Conservation (phyloP, 768 basidiomycete species). For the Kwoniella sp. region DNA sequence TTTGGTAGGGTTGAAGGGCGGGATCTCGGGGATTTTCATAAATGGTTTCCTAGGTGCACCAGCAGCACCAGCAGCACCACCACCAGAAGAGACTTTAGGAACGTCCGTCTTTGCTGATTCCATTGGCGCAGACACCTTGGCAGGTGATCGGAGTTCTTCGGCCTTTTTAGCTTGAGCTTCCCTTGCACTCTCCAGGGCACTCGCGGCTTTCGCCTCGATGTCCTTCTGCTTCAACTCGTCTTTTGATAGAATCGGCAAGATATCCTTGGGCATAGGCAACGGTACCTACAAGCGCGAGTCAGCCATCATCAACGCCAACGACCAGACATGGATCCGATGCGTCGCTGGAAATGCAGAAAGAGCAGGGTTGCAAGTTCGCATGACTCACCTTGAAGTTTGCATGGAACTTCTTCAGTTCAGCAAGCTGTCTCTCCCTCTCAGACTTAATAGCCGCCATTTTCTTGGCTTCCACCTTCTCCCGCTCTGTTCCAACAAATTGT, state of each 20-base stretch:
- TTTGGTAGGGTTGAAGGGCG: constrained; percentile 78
- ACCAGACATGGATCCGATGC: too few species aligned
- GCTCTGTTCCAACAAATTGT: constrained; percentile 89
- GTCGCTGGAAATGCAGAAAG: too few species aligned
- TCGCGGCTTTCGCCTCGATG: constrained; percentile 59
- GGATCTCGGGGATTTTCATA: constrained; percentile 88
- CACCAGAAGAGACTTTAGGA: constrained; percentile 60
- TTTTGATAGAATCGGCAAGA: constrained; percentile 88
- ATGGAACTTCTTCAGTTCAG: constrained; percentile 90
- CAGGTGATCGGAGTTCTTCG: constrained; percentile 13
- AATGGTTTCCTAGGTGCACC: constrained; percentile 55
- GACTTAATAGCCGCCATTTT: constrained; percentile 82
- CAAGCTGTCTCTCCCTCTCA: constrained; percentile 92
- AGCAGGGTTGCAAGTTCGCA: too few species aligned
- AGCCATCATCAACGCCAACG: neutral
- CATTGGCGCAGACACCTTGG: constrained; percentile 15
- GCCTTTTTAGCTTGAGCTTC: constrained; percentile 10
- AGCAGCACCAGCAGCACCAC: too few species aligned
- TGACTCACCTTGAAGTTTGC: constrained; percentile 89
- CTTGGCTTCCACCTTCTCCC: constrained; percentile 85
- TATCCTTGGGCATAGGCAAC: constrained; percentile 90
- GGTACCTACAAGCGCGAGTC: constrained; percentile 65
- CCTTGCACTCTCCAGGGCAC: constrained; percentile 66
- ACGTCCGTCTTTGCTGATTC: constrained; percentile 55
- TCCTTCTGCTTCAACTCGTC: constrained; percentile 84